Evolutionary conservation across 2,329 filamentous ascomycete genomes (phyloP), one percentile per base, ranked within the genome.

Genomic region (Phyllosticta paracitricarpa): DNA sequence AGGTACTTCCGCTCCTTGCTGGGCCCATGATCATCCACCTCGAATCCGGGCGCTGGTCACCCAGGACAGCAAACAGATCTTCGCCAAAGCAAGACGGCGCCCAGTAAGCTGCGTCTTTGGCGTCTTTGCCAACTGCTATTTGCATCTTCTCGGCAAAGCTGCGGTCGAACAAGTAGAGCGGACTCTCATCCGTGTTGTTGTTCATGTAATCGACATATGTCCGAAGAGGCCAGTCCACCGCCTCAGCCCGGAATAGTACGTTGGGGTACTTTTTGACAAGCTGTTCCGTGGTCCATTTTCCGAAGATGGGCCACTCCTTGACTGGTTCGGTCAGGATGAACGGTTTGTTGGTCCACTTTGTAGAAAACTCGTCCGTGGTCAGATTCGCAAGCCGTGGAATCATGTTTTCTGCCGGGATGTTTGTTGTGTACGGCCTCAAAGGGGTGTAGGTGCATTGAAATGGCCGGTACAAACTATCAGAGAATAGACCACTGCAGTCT

Each of bases 11-110:
- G 69, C 90, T 95, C 62, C 91, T 82, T 64, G 87, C 84, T 0
- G 93, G 91, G 0, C 93, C 92, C 65, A 97, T 82, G 68, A 97
- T 96, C 64, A 97, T 81, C 94, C 93, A 97, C 63, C 91, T 85
- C 69, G 91, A 87, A 64, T 96, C 91, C 2, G 93, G 93, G 59
- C 93, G 83, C 70, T 95, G 84, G 14, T 81, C 71, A 9, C 87
- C 89, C 0, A 97, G 80, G 7, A 94, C 83, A 55, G 86, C 84
- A 69, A 97, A 97, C 19, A 95, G 78, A 71, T 97, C 93, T 57
- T 88, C 83, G 0, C 90, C 91, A 71, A 97, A 97, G 72, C 89
- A 95, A 17, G 84, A 78, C 0, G 93, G 92, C 14, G 84, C 84
- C 84, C 87, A 91, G 75, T 97, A 97, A 22, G 57, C 53, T 14